Percentiles rank a stretch among this genome's conserved stretches.
Conservation (phyloP, 2,329 filamentous ascomycete genomes). For the Lithohypha guttulata region DNA sequence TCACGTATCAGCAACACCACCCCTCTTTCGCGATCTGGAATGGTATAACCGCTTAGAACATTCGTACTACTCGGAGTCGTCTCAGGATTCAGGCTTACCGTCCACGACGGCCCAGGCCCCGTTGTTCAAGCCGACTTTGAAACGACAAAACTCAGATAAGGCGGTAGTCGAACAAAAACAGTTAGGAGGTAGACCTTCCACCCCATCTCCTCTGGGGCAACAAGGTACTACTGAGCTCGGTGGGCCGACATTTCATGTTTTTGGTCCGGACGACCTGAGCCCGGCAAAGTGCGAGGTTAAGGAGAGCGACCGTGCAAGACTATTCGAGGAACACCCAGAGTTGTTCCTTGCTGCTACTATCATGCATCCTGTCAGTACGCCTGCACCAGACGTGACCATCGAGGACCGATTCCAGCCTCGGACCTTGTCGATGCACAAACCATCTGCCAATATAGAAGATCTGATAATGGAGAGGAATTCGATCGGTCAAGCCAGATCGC, state of each 20-base stretch:
- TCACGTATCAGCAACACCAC: too few relatives aligned
- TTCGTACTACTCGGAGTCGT: too few relatives aligned
- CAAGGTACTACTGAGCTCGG: background rate
- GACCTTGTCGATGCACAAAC: too few relatives aligned
- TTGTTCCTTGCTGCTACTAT: background rate
- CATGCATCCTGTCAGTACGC: background rate
- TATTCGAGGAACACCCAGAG: background rate
- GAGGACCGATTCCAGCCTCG: background rate
- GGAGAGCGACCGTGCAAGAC: background rate
- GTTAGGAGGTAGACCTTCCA: too few relatives aligned
- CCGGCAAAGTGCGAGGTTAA: constrained; percentile 5
- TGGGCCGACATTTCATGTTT: background rate
- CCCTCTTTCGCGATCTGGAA: too few relatives aligned
- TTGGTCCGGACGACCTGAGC: constrained; percentile 6
- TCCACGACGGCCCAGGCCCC: too few relatives aligned
- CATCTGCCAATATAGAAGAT: background rate
- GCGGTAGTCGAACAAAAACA: too few relatives aligned
- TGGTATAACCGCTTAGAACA: too few relatives aligned
- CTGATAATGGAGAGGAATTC: background rate
- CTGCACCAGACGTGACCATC: background rate
- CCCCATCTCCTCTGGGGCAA: too few relatives aligned
- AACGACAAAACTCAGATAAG: too few relatives aligned
- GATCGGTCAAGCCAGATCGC: background rate
- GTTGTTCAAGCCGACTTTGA: too few relatives aligned
- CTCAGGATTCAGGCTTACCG: too few relatives aligned